Base-by-base conservation (phyloP, 352 stramenopile genomes). In the Globisporangium splendens region DNA sequence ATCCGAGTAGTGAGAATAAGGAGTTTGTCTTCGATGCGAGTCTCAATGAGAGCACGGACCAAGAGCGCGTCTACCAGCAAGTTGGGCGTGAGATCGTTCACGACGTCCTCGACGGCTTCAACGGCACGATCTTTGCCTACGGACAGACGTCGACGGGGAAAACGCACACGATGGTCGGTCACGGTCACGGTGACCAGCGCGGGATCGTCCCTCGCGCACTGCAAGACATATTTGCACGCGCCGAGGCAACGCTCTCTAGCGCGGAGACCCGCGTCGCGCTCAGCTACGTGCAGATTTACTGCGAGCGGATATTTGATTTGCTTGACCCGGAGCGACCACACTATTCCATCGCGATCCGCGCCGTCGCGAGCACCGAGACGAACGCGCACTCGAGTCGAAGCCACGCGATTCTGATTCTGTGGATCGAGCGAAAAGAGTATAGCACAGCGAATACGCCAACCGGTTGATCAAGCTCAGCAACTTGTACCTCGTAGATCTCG, bases 321-420 rank as follows among this genome's bases (percentile, higher is more conserved):
- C 66, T 90, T 17, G 70, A 75, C 33, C 78, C 79, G 7, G 65
- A 69, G 28, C 77, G 63, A 7, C 53, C 56, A 11, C 63, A 69
- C 3, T 71, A 63, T 31, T 74, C 68, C 55, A 83, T 91, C n/a
- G 44, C 83, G 28, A 70, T 91, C 33, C 79, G 90, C 17, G 86
- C 80, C 2, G 86, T 92, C 8, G 87, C 88, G 13, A 79, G 75
- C 33, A 97, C 91, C 0, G 63, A 77, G 38, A 95, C 95, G 83
- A 97, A 97, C 62, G 86, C 78, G 0, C 70, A 91, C 49, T 93
- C 74, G 47, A 95, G 81, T 61, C 84, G 89, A 15, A 95, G 78
- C 22, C 89, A 97, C 61, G 80, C 89, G 10, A 75, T 97, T 21
- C 73, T 97, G 56, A 93, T 89, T 38, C 68, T 97, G 20, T 77